Evolutionary conservation across 1,139 yeast genomes (phyloP), one percentile per base, ranked within the genome.

Genomic region (Zhuliangozyma parablackwelliae): DNA sequence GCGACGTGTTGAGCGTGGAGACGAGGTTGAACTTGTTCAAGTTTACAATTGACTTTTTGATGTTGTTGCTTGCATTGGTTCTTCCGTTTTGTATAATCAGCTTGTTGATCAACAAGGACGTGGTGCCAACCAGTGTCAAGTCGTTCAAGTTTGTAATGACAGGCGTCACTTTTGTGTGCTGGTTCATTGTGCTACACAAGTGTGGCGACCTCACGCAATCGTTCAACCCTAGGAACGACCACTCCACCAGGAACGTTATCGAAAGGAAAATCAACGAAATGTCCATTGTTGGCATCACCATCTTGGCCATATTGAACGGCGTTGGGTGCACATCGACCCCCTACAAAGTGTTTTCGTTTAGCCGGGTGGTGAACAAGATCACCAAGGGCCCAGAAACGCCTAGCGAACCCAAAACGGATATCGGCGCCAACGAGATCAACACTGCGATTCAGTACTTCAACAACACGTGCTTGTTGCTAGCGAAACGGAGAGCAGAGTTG

Each of bases 261-360:
- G 76, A 65, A 48, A 62, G 48, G 34, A 72, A 69, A 45, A 67
- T 81, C 28, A 79, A 82, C 36, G 77, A 83, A 43, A 62, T 85
- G 4, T 80, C 86, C 2, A 71, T 85, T 35, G 70, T 80, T 11
- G 95, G 95, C 1, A 80, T 85, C 21, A 78, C 87, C 1, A 63
- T 81, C 29, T 80, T 84, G 72, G 88, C 90, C 0, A 55, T 76
- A 1, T 60, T 86, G 29, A 80, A 89, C 2, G 95, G 94, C 0
- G 65, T 85, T 31, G 92, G 92, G 2, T 80, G 89, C 9, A 76
- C 80, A 11, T 72, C 89, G n/a, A 80, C 88, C 1, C 80, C 84
- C 1, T 63, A 60, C 42, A 53, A 54, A 29, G 36, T 48, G 16
- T 48, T 53, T 25, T 32, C 46, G 6, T 5, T 36, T 45, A 30